phyloP scores from a whole-genome alignment of 129 eudicot species.

The Smallanthus sonchifolius region DNA sequence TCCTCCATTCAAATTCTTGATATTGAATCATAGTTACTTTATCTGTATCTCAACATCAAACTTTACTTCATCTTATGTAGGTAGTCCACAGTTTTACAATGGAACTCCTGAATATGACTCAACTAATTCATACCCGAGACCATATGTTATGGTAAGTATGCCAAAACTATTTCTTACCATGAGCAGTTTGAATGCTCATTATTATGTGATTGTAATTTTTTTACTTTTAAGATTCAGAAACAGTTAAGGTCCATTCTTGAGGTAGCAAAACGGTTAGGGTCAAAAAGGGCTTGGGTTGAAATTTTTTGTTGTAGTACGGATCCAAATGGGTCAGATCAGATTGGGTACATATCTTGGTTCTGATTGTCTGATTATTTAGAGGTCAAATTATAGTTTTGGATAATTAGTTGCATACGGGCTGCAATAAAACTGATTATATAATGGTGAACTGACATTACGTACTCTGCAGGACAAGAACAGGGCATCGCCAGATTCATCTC shows the following conservation, averaged over 20 bases:
- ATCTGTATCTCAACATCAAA: not conserved
- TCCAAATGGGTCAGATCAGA: not conserved
- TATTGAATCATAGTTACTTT: not conserved
- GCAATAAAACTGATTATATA: no score
- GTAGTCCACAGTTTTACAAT: conserved; percentile 38
- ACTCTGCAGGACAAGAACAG: conserved; percentile 54
- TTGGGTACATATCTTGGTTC: not conserved
- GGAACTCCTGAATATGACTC: conserved; percentile 45
- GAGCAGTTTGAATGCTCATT: not conserved
- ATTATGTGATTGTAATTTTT: not conserved
- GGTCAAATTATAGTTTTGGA: no score
- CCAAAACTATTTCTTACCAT: not conserved
- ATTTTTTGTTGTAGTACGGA: not conserved
- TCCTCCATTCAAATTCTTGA: not conserved
- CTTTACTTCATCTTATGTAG: conserved; percentile 32
- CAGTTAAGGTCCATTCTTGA: not conserved
- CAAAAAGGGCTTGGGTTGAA: not conserved
- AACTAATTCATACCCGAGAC: conserved; percentile 37
- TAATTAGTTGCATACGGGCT: no score
- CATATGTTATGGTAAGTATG: conserved; percentile 38
- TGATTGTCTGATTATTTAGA: no score
- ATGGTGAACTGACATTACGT: no score
- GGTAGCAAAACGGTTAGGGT: not conserved
- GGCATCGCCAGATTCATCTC: conserved; percentile 73
- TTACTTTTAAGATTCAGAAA: not conserved